phyloP scores from a whole-genome alignment of 192 early-diverging fungal species.

The Coemansia sp. region DNA sequence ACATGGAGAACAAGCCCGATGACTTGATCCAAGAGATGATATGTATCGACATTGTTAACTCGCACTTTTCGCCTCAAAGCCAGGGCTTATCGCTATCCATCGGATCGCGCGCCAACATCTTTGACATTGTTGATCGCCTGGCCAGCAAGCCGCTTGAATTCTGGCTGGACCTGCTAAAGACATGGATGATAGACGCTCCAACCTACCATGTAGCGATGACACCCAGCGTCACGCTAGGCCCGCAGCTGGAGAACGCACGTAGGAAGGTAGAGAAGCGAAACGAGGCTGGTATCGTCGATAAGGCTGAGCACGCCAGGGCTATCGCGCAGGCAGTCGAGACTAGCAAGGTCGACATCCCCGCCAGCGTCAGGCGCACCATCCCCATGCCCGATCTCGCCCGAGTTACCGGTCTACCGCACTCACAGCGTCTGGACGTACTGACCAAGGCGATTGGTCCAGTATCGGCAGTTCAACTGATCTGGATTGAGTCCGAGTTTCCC shows the following conservation, averaged over 20 bases:
- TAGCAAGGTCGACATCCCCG: constrained; percentile 48
- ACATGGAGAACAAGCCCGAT: constrained; percentile 35
- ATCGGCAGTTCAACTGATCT: constrained; percentile 57
- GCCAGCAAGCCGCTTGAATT: constrained; percentile 17
- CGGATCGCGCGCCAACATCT: constrained; percentile 23
- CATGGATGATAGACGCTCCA: constrained; percentile 32
- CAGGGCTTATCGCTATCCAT: constrained; percentile 7
- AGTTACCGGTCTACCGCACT: constrained; percentile 16
- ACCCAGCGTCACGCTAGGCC: constrained; percentile 21
- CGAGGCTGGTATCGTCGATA: constrained; percentile 20
- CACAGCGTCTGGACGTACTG: constrained; percentile 1
- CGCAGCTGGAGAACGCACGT: constrained; percentile 27
- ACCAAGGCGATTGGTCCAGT: constrained; percentile 47
- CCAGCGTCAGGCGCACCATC: constrained; percentile 56
- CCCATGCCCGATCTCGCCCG: constrained; percentile 39
- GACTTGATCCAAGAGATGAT: constrained; percentile 19
- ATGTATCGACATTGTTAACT: constrained; percentile 33
- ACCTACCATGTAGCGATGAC: constrained; percentile 29
- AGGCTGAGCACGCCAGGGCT: constrained; percentile 42
- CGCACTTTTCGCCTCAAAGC: constrained; percentile 30
- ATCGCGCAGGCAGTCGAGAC: constrained; percentile 48
- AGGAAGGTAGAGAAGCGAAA: constrained; percentile 22
- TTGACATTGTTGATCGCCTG: constrained; percentile 36
- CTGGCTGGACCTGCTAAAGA: constrained; percentile 44
- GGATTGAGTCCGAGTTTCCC: constrained; percentile 66